Evolutionary conservation across 495 filamentous ascomycete species (phyloP).

Genomic region (Penicillium roqueforti): DNA sequence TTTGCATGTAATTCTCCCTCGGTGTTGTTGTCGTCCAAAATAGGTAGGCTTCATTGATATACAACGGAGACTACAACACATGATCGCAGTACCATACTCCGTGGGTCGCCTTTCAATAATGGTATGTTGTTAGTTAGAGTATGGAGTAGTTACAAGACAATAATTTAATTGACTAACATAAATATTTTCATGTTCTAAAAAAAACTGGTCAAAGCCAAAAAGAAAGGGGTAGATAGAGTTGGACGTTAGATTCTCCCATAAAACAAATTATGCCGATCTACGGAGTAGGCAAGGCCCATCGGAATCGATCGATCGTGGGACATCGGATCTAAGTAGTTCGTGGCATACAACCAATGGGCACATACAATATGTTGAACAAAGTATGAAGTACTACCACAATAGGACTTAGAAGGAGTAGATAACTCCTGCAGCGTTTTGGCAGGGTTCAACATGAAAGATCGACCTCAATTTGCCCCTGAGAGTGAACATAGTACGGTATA

Average conservation of each 20-base stretch:
- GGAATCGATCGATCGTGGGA: conserved; percentile 25
- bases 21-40: neutral
- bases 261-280: conserved; percentile 12
- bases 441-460: neutral
- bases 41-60: neutral
- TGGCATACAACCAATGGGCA: neutral
- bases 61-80: too few relatives aligned
- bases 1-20: neutral
- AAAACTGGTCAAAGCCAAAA: conserved; percentile 26
- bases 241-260: neutral
- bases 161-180: too few relatives aligned
- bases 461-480: conserved; percentile 5
- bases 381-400: too few relatives aligned
- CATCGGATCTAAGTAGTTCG: conserved; percentile 7
- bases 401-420: neutral
- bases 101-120: too few relatives aligned
- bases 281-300: conserved; percentile 6
- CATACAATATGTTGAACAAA: too few relatives aligned
- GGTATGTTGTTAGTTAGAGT: too few relatives aligned
- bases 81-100: too few relatives aligned
- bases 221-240: conserved; percentile 2
- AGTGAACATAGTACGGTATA: neutral
- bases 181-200: neutral
- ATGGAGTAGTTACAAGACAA: too few relatives aligned
- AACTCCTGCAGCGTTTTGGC: neutral